Base-by-base conservation (phyloP, 495 filamentous ascomycete species). In the Penicillium angulare region DNA sequence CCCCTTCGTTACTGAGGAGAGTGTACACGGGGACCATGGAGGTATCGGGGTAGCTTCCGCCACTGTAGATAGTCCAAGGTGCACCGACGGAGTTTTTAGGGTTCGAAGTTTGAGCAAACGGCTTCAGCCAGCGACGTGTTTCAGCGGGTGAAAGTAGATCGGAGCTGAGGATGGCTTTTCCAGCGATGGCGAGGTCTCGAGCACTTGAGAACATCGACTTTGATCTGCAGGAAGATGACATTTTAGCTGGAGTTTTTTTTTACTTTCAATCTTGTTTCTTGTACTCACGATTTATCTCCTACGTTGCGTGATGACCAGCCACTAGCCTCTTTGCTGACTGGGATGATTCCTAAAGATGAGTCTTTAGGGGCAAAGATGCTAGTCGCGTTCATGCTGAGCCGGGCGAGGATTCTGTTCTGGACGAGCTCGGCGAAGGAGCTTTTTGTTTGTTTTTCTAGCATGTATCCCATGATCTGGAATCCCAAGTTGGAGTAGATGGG, bases 401-500 rank as follows among this genome's bases (percentile, higher is more conserved):
- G 72, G 3, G 52, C 33, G 23, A 79, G 49, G 5, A 84, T 44
- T 16, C 51, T 52, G 1, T 66, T 50, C 42, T 79, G 41, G 18
- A 84, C 50, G 52, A 76, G 63, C 0, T 64, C 35, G 13, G 65
- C 38, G 48, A 78, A 82, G 1, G 42, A 29, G 24, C 66, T 70
- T 7, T 71, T 68, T 2, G 71, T 74, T 39, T 79, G 78, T 47
- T 60, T 64, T 51, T 83, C 78, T 23, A 84, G 61, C 1, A 77
- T 75, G 50, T 81, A 82, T 0, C 71, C 73, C 6, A 84, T 65
- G 40, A 83, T 64, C 41, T 78, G 73, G 52, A 71, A 84, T 8
- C 71, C 80, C 5, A 72, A 70, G 58, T 84, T 83, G 10, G 79
- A 82, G 55, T 84, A 85, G 12, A 71, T 72, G 0, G 81, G 74